Conservation (phyloP, 2,329 filamentous ascomycete genomes). For the Aureobasidium sp. region DNA sequence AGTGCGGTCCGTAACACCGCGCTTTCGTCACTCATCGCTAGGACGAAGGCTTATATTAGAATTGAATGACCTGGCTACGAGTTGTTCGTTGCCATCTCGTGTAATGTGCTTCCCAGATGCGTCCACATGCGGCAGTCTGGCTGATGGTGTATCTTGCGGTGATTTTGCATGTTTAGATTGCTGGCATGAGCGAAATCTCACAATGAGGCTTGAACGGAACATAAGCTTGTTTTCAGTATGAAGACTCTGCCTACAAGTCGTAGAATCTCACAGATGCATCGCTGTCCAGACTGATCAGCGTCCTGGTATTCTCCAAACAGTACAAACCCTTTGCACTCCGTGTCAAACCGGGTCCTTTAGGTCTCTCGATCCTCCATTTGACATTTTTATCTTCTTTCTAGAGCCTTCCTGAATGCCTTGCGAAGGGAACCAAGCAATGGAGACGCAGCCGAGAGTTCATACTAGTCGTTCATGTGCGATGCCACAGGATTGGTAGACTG, state of each 20-base stretch:
- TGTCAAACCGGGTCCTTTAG: background rate
- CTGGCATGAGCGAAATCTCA: no score
- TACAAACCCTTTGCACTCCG: background rate
- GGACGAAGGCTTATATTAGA: no score
- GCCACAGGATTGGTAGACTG: background rate
- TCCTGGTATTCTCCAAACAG: background rate
- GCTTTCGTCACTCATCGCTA: no score
- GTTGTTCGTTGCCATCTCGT: no score
- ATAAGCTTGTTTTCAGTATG: no score
- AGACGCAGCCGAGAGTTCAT: background rate
- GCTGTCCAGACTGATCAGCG: background rate
- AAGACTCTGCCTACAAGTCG: background rate
- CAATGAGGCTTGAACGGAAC: no score
- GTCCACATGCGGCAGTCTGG: no score
- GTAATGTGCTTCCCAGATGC: no score
- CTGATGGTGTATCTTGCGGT: no score
- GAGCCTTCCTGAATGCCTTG: background rate
- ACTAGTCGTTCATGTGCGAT: background rate
- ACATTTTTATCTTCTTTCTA: background rate
- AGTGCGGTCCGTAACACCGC: no score
- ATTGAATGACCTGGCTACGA: no score
- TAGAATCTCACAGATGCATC: background rate
- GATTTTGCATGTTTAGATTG: no score
- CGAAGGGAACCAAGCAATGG: background rate
- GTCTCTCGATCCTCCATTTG: slow-evolving; percentile 8